Base-by-base conservation (phyloP, 306 rosid genomes). In the Mimosa pudica region DNA sequence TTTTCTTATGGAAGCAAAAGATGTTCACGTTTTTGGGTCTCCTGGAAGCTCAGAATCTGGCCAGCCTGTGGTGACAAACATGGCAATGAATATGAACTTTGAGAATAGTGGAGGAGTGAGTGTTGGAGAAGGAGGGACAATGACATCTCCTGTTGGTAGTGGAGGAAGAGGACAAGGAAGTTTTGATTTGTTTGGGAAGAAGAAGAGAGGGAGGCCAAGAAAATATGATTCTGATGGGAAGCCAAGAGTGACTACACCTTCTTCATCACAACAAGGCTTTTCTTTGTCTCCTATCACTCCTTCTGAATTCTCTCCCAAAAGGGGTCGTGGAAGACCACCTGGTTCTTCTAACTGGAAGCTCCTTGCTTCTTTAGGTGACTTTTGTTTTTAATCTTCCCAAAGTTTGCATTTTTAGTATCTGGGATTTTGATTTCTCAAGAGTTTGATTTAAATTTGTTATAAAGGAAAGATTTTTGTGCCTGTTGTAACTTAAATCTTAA, bases 151-250 rank as follows among this genome's bases (percentile, higher is more conserved):
- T 6, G 86, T 54, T 68, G 67, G 52, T 20, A 75, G 52, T 1
- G 67, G 41, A 30, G 82, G 68, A 11, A 74, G 83, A n/a, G 82
- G 79, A 2, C 76, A 13, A 36, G 67, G 78, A 17, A 76, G 87
- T 45, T 84, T 80, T 10, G 95, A 89, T 64, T 84, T 84, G 85
- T 78, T 78, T 11, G 96, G 86, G 73, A 90, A 87, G 67, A 94
- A 92, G 90, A 94, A 89, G 69, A 89, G 96, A 82, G 98, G 97
- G 52, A 89, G 94, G 75, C 97, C 97, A 0, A 92, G 97, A 78
- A 92, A 94, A 81, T 92, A 94, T 63, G 96, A 92, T 11, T 73
- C 93, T 20, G 90, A 89, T 35, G 92, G 96, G 80, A 94, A 90
- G 81, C 77, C 89, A 64, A 86, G 84, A 20, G 2, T 70, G 52